Evolutionary conservation across 2,329 filamentous ascomycete species (phyloP), one percentile per base, ranked within the genome.

Genomic region (Aspergillus pseudoglaucus): DNA sequence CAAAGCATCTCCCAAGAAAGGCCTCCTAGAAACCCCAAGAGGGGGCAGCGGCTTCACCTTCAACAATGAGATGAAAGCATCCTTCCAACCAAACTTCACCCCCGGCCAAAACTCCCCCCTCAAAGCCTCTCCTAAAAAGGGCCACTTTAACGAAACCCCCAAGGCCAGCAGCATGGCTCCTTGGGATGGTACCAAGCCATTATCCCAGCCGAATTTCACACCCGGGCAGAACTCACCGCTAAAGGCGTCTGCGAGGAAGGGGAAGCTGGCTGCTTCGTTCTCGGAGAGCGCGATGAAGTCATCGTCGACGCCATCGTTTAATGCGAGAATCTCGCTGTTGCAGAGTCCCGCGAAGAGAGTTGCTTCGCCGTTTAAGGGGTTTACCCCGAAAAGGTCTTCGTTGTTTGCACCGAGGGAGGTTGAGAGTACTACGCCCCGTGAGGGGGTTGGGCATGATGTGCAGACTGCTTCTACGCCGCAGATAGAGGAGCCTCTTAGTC

Each of bases 261-360:
- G 60, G 0, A 56, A 69, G 7, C 50, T 70, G 15, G 65, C 62
- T 15, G 59, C 65, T 6, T 65, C 66, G 3, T 69, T 71, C 42
- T 54, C 59, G 8, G 63, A 67, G 40, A 64, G 65, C 4, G 58
- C 64, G 2, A 50, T 60, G 4, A 66, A 68, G 46, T 52, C 62
- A 15, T 59, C 59, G 2, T 58, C 64, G 1, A 63, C 69, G 1
- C 66, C 67, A 2, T 35, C 32, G 14, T 60, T 68, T 9, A 70
- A 67, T 42, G 56, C 57, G 20, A 54, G 64, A 46, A 46, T 56
- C 9, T 70, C 68, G 9, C 53, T 73, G 6, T 59, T 75, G 14
- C 65, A 70, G 51, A 73, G 69, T 43, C 73, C 73, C 6, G 71
- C 73, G 2, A 71, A 71, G 50, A 67, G 69, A 42, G 61, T 70